phyloP scores from a whole-genome alignment of 495 filamentous ascomycete species.

The Lindgomyces ingoldianus region DNA sequence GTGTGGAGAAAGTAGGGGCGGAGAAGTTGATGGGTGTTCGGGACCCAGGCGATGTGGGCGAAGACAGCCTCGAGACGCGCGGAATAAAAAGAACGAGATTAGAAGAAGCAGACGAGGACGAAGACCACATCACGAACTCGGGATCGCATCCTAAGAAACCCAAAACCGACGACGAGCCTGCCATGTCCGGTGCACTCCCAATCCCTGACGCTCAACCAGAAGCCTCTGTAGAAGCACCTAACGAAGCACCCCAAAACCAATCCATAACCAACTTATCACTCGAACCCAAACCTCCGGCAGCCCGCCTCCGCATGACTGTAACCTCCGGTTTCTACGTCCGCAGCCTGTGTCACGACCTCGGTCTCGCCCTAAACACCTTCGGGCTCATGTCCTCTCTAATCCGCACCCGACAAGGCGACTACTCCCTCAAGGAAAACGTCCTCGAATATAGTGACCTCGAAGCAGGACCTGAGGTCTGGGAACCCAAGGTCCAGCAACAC shows the following conservation, averaged over 20 bases:
- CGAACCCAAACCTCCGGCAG: slow-evolving; percentile 63
- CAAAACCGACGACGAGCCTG: slow-evolving; percentile 16
- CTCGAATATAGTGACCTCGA: slow-evolving; percentile 80
- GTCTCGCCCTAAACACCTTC: slow-evolving; percentile 74
- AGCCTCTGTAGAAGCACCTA: neutral
- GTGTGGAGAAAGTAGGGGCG: slow-evolving; percentile 69
- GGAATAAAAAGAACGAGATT: slow-evolving; percentile 12
- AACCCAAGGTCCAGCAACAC: slow-evolving; percentile 66
- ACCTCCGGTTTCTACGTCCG: slow-evolving; percentile 97
- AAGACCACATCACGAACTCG: slow-evolving; percentile 10
- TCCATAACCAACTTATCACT: slow-evolving; percentile 1
- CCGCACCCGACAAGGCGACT: slow-evolving; percentile 78
- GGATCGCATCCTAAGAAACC: slow-evolving; percentile 19
- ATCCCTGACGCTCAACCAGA: neutral
- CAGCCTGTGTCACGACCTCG: slow-evolving; percentile 88
- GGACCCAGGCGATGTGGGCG: neutral
- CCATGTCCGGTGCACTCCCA: slow-evolving; percentile 37
- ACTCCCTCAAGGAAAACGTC: slow-evolving; percentile 69
- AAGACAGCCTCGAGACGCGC: slow-evolving; percentile 4
- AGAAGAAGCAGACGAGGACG: slow-evolving; percentile 2
- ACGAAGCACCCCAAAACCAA: neutral
- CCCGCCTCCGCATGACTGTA: slow-evolving; percentile 84
- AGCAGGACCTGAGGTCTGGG: slow-evolving; percentile 81
- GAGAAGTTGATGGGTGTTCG: slow-evolving; percentile 57
- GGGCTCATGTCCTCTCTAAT: slow-evolving; percentile 85